phyloP scores from a whole-genome alignment of 768 basidiomycete genomes.

The Calocybe gangraenosa region DNA sequence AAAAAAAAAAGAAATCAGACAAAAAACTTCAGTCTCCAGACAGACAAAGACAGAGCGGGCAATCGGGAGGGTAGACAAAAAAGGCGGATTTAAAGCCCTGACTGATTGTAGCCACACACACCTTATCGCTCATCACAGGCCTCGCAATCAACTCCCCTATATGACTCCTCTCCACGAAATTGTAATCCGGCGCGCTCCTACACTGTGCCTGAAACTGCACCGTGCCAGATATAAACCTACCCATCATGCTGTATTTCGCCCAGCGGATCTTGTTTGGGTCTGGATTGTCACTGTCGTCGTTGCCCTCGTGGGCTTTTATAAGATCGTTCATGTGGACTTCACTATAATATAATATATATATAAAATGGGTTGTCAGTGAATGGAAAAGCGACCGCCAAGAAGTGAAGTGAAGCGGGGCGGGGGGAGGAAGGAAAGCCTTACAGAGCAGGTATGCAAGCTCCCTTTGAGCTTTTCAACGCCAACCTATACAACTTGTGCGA shows the following conservation, averaged over 20 bases:
- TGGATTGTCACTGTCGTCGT: conserved; percentile 62
- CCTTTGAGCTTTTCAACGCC: conserved; percentile 80
- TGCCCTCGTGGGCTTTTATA: conserved; percentile 82
- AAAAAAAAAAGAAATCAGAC: too few species aligned
- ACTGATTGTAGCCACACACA: too few species aligned
- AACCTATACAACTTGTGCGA: conserved; percentile 90
- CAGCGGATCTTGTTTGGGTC: conserved; percentile 82
- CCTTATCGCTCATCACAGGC: conserved; percentile 69
- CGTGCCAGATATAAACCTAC: conserved; percentile 75
- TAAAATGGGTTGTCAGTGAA: conserved; percentile 10
- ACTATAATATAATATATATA: conserved; percentile 34
- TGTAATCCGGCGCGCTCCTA: conserved; percentile 53
- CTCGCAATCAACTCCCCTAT: conserved; percentile 55
- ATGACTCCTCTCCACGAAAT: conserved; percentile 50
- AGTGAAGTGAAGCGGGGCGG: too few species aligned
- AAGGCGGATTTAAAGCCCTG: too few species aligned
- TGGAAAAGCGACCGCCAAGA: too few species aligned
- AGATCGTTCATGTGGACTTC: conserved; percentile 92
- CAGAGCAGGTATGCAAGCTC: conserved; percentile 85
- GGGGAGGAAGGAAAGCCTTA: conserved; percentile 28
- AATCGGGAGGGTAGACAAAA: too few species aligned
- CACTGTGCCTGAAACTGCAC: conserved; percentile 77
- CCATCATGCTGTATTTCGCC: conserved; percentile 95
- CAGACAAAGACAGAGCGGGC: too few species aligned
- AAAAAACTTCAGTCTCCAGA: too few species aligned